Conservation (phyloP, 768 basidiomycete species). For the Boletellus sp. region DNA sequence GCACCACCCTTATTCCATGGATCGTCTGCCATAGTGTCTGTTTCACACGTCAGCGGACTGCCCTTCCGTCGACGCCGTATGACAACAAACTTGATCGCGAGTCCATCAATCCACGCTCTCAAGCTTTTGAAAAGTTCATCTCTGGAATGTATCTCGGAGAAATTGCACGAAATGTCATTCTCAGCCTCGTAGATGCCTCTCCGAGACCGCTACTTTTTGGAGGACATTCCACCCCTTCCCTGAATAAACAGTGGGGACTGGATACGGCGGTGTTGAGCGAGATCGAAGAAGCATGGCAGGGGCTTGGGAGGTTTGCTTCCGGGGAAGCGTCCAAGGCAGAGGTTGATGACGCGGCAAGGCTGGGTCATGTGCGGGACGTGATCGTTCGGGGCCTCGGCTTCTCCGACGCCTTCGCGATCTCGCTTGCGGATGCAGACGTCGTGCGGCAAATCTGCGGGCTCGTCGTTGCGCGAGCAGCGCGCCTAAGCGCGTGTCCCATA, state of each 20-base stretch:
- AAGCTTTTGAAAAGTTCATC: slow-evolving; percentile 97
- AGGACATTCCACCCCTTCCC: slow-evolving; percentile 62
- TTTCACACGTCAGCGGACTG: slow-evolving; percentile 53
- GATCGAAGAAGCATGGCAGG: slow-evolving; percentile 74
- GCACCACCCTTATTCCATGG: slow-evolving; percentile 22
- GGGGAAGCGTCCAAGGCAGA: slow-evolving; percentile 8
- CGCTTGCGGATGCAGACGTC: slow-evolving; percentile 63
- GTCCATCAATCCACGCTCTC: slow-evolving; percentile 89
- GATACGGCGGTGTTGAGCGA: slow-evolving; percentile 92
- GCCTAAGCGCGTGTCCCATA: slow-evolving; percentile 81
- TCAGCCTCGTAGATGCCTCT: slow-evolving; percentile 74
- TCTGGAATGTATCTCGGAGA: slow-evolving; percentile 99
- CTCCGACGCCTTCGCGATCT: slow-evolving; percentile 45
- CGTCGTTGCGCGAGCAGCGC: slow-evolving; percentile 79
- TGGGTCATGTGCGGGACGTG: slow-evolving; percentile 56
- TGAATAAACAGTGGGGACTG: slow-evolving; percentile 92
- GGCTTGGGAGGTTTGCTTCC: slow-evolving; percentile 32
- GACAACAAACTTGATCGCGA: slow-evolving; percentile 91
- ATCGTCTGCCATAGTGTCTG: neutral
- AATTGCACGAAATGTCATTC: slow-evolving; percentile 79
- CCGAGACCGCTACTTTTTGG: slow-evolving; percentile 73
- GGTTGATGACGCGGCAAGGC: slow-evolving; percentile 25
- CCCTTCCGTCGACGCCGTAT: slow-evolving; percentile 83
- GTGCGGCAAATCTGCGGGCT: slow-evolving; percentile 77
- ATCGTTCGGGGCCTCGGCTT: slow-evolving; percentile 63